Conservation (phyloP, 2,329 filamentous ascomycete genomes). For the Sporothrix inflata region DNA sequence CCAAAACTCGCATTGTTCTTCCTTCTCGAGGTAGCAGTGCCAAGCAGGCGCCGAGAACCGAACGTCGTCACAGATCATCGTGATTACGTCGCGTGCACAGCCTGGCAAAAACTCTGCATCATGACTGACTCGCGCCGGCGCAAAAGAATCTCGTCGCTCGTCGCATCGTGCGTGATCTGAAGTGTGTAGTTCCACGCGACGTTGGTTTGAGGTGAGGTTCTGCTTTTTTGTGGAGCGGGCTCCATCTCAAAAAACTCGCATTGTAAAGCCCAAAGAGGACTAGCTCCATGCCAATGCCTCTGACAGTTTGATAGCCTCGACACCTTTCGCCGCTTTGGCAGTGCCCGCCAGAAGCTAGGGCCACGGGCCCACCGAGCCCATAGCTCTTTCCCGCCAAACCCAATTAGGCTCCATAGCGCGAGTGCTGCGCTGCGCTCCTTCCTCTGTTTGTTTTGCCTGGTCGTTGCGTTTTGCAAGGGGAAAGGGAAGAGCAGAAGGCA, state of each 20-base stretch:
- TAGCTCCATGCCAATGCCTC: neutral
- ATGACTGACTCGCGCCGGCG: neutral
- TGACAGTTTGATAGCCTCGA: too few species aligned
- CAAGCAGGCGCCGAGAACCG: neutral
- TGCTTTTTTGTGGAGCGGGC: neutral
- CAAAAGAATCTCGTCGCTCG: neutral
- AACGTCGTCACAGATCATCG: neutral
- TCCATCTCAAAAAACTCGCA: neutral
- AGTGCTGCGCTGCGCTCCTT: neutral
- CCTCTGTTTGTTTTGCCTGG: neutral
- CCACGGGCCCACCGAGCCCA: neutral
- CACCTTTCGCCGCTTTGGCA: too few species aligned
- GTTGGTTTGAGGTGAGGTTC: neutral
- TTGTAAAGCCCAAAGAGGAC: slow-evolving; percentile 13
- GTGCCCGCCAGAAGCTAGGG: neutral
- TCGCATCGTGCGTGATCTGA: neutral
- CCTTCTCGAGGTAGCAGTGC: neutral
- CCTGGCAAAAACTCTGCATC: neutral
- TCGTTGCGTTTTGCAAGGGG: neutral
- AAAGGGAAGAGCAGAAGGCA: neutral
- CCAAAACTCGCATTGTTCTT: neutral
- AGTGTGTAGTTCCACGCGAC: neutral
- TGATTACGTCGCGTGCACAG: neutral
- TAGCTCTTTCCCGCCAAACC: neutral
- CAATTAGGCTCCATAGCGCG: neutral